phyloP scores from a whole-genome alignment of 768 basidiomycete species.

The Collybiopsis confluens region DNA sequence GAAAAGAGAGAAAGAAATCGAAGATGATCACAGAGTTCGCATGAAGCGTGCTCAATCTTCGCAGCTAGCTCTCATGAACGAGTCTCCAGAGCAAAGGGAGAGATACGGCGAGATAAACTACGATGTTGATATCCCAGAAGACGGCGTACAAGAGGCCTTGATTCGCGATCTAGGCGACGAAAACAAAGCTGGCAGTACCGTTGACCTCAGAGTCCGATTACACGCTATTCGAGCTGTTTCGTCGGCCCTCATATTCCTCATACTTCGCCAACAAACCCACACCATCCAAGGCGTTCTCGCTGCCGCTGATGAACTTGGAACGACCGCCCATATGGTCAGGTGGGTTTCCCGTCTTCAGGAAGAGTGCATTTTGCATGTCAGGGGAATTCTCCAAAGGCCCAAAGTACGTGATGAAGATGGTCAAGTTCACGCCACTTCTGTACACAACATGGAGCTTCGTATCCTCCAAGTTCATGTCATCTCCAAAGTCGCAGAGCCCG shows the following conservation, averaged over 20 bases:
- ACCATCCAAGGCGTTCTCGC: conserved; percentile 17
- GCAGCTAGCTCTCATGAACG: no score
- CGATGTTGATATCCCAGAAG: no score
- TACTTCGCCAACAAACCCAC: conserved; percentile 14
- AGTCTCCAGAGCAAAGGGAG: no score
- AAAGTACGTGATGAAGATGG: not conserved
- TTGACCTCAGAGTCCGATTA: not conserved
- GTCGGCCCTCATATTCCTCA: conserved; percentile 13
- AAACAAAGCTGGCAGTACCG: not conserved
- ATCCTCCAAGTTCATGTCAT: conserved; percentile 44
- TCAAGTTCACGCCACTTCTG: not conserved
- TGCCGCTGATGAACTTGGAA: conserved; percentile 3
- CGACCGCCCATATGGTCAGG: not conserved
- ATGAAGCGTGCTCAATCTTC: no score
- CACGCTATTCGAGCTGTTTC: conserved; percentile 2
- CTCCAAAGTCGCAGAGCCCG: conserved; percentile 24
- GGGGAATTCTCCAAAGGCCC: not conserved
- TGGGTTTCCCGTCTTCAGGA: not conserved
- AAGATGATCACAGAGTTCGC: no score
- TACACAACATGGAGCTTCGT: not conserved
- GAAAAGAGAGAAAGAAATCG: no score
- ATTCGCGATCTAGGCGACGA: no score
- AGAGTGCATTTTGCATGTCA: conserved; percentile 3
- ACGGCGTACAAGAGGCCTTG: no score
- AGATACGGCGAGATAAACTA: no score